Conservation (phyloP, 345 rosid genomes). For the Barbarea vulgaris region DNA sequence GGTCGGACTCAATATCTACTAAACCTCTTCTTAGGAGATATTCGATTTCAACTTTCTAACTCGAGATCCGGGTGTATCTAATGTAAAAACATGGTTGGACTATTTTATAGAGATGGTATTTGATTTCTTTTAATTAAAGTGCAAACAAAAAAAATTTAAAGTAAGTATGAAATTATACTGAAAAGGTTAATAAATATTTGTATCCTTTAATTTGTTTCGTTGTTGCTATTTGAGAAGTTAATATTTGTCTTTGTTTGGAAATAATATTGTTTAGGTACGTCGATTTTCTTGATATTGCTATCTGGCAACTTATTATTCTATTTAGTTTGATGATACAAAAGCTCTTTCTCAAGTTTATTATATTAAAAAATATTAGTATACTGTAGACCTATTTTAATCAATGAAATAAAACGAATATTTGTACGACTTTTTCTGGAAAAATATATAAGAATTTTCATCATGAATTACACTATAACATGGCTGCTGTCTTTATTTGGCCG, state of each 20-base stretch:
- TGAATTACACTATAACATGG: background rate
- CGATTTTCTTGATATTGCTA: background rate
- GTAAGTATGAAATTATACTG: no score
- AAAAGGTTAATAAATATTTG: no score
- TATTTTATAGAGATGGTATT: background rate
- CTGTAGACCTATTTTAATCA: background rate
- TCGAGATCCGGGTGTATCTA: background rate
- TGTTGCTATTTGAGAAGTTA: background rate
- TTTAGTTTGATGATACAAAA: background rate
- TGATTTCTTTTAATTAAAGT: background rate
- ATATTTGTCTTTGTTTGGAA: background rate
- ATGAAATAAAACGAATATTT: background rate
- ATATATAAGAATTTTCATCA: background rate
- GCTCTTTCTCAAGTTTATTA: background rate
- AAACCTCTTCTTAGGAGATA: background rate
- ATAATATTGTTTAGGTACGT: background rate
- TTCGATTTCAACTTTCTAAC: background rate
- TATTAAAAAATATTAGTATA: no score
- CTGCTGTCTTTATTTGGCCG: conserved; percentile 5
- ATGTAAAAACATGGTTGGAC: background rate
- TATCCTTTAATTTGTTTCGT: background rate
- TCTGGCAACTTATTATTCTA: no score
- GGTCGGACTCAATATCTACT: background rate
- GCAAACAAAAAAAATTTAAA: background rate
- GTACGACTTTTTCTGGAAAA: background rate